Conservation (phyloP, 2,329 filamentous ascomycete genomes). For the Talaromyces amestolkiae region DNA sequence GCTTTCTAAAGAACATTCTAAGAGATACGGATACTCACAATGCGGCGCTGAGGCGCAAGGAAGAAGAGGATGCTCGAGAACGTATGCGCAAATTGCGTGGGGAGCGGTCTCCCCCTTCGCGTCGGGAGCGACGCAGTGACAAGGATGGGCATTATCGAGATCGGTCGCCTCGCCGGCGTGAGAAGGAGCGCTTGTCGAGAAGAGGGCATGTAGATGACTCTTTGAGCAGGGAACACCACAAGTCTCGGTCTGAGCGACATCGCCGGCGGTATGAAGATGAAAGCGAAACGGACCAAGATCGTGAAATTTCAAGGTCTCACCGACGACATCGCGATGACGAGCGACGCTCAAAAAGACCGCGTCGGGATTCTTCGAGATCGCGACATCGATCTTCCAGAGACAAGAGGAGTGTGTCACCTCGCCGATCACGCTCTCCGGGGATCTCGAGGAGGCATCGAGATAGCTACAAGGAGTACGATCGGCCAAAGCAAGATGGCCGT, state of each 20-base stretch:
- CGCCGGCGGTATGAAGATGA: slow-evolving; percentile 21
- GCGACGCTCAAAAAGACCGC: slow-evolving; percentile 17
- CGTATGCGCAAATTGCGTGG: slow-evolving; percentile 61
- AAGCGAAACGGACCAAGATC: slow-evolving; percentile 8
- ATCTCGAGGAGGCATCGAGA: slow-evolving; percentile 15
- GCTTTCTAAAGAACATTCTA: slow-evolving; percentile 84
- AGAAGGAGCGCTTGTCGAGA: slow-evolving; percentile 28
- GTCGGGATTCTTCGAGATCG: slow-evolving; percentile 26
- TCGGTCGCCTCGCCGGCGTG: slow-evolving; percentile 15
- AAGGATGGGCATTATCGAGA: slow-evolving; percentile 24
- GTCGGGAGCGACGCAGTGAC: slow-evolving; percentile 23
- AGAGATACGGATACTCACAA: slow-evolving; percentile 87
- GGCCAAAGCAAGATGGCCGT: not conserved
- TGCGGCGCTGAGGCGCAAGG: slow-evolving; percentile 76
- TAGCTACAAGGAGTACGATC: not conserved
- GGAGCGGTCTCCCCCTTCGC: slow-evolving; percentile 36
- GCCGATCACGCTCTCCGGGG: slow-evolving; percentile 23
- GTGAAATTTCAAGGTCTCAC: slow-evolving; percentile 8
- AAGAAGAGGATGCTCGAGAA: slow-evolving; percentile 73
- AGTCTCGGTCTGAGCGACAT: slow-evolving; percentile 21
- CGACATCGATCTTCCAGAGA: slow-evolving; percentile 25
- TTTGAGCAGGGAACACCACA: slow-evolving; percentile 23
- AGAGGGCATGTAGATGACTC: slow-evolving; percentile 27
- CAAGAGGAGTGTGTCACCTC: slow-evolving; percentile 18
- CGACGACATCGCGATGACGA: slow-evolving; percentile 13